Conservation (phyloP, 306 rosid species). For the Dryas drummondii region DNA sequence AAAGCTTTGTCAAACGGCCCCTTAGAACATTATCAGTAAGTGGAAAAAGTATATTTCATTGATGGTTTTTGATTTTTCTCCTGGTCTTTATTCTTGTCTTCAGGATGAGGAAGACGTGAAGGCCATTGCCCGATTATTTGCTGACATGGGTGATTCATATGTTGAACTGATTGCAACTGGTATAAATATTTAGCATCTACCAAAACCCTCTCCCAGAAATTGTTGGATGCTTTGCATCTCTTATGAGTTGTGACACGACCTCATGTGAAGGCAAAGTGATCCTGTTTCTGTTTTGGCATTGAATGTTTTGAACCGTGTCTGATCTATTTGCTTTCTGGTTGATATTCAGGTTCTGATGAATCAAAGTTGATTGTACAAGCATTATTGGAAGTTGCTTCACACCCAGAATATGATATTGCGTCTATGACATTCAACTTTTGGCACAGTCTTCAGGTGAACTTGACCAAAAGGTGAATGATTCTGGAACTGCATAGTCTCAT, state of each 20-base stretch:
- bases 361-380: slow-evolving; percentile 90
- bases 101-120: slow-evolving; percentile 99
- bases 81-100: slow-evolving; percentile 29
- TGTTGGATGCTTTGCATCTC: slow-evolving; percentile 29
- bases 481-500: slow-evolving; percentile 14
- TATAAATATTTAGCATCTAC: slow-evolving; percentile 25
- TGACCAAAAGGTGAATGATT: slow-evolving; percentile 68
- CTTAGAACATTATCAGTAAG: not conserved
- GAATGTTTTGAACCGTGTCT: slow-evolving; percentile 5
- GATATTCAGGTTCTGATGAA: slow-evolving; percentile 77
- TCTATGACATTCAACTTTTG: slow-evolving; percentile 97
- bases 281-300: slow-evolving; percentile 25
- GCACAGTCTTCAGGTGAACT: slow-evolving; percentile 93
- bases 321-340: slow-evolving; percentile 27
- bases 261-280: slow-evolving; percentile 19
- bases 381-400: slow-evolving; percentile 95
- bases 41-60: not conserved
- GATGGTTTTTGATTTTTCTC: slow-evolving; percentile 5
- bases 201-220: slow-evolving; percentile 10
- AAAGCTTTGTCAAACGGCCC: not conserved
- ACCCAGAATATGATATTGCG: slow-evolving; percentile 90
- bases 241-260: slow-evolving; percentile 7
- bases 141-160: slow-evolving; percentile 99
- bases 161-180: slow-evolving; percentile 93
- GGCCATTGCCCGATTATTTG: slow-evolving; percentile 96